These are phyloP conservation scores for Exophiala mesophila DNA, from an alignment of 2,329 filamentous ascomycete genomes.

Conservation along the genomic window DNA sequence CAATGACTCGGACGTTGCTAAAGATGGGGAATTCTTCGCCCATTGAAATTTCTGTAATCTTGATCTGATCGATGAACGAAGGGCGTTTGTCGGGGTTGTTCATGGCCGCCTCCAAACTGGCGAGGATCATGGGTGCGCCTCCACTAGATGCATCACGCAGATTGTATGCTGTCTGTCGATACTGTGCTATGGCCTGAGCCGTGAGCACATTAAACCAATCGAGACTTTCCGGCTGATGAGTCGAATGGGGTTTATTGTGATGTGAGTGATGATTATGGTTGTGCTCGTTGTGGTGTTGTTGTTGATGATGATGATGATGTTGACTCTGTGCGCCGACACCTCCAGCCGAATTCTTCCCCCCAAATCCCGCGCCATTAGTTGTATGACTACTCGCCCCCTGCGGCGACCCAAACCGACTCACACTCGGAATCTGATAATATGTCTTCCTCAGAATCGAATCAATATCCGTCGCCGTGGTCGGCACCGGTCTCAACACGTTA, in stretches of 20 bases:
- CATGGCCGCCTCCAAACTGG: slow-evolving; percentile 74
- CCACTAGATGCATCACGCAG: slow-evolving; percentile 58
- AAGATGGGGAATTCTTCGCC: slow-evolving; percentile 98
- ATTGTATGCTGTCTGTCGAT: slow-evolving; percentile 84
- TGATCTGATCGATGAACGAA: slow-evolving; percentile 88
- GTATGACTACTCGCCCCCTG: no score
- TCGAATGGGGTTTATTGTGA: slow-evolving; percentile 49
- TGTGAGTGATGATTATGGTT: background rate
- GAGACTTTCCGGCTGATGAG: slow-evolving; percentile 90
- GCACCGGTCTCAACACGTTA: slow-evolving; percentile 66
- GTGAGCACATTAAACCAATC: slow-evolving; percentile 99
- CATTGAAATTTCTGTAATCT: slow-evolving; percentile 85
- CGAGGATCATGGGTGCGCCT: slow-evolving; percentile 61
- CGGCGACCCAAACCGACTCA: background rate
- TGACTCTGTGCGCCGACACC: background rate
- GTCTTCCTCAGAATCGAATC: slow-evolving; percentile 80
- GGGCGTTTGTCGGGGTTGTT: slow-evolving; percentile 85
- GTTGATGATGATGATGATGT: background rate
- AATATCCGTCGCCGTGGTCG: slow-evolving; percentile 79
- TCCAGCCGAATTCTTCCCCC: background rate
- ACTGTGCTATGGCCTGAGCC: slow-evolving; percentile 93
- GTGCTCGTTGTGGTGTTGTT: background rate
- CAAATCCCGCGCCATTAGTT: background rate
- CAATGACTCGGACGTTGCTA: slow-evolving; percentile 94
- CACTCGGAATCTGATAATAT: slow-evolving; percentile 68